Percentiles rank a stretch among this genome's conserved stretches.
These are phyloP conservation scores for Goffeauzyma gilvescens DNA, from an alignment of 768 basidiomycete species.

Conservation along the genomic window DNA sequence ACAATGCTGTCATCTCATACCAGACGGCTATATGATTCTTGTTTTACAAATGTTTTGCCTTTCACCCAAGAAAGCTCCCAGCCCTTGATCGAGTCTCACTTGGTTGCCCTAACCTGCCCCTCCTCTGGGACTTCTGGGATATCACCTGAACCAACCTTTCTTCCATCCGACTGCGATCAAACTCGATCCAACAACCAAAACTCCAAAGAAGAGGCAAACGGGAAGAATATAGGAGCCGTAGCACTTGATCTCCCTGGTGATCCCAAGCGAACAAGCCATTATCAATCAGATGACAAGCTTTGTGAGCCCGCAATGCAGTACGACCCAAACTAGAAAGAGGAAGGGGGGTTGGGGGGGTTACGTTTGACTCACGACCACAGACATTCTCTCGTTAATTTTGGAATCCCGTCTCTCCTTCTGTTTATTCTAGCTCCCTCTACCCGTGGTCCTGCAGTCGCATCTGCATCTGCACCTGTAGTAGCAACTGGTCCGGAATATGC, in stretches of 20 bases:
- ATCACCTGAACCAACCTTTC: conserved; percentile 15
- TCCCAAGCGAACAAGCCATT: too few species aligned
- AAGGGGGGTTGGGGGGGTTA: too few species aligned
- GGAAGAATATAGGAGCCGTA: conserved; percentile 25
- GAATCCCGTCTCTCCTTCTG: conserved; percentile 11
- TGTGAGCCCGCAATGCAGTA: not conserved
- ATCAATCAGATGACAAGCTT: not conserved
- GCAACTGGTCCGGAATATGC: not conserved
- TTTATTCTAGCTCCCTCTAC: not conserved
- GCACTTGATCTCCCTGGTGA: conserved; percentile 29
- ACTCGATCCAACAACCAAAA: conserved; percentile 17
- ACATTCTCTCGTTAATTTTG: conserved; percentile 19
- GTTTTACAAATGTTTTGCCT: too few species aligned
- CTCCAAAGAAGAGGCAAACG: conserved; percentile 20
- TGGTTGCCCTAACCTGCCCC: too few species aligned
- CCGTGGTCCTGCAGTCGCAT: too few species aligned
- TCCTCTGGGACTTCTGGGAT: not conserved
- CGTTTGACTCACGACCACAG: conserved; percentile 19
- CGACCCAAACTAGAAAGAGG: not conserved
- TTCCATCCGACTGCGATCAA: conserved; percentile 16
- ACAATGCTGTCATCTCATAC: not conserved
- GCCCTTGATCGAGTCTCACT: too few species aligned
- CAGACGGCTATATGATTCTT: not conserved
- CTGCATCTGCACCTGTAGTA: not conserved
- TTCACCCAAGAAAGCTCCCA: too few species aligned